Evolutionary conservation across 2,329 filamentous ascomycete genomes (phyloP).

Genomic region (Boeremia exigua): DNA sequence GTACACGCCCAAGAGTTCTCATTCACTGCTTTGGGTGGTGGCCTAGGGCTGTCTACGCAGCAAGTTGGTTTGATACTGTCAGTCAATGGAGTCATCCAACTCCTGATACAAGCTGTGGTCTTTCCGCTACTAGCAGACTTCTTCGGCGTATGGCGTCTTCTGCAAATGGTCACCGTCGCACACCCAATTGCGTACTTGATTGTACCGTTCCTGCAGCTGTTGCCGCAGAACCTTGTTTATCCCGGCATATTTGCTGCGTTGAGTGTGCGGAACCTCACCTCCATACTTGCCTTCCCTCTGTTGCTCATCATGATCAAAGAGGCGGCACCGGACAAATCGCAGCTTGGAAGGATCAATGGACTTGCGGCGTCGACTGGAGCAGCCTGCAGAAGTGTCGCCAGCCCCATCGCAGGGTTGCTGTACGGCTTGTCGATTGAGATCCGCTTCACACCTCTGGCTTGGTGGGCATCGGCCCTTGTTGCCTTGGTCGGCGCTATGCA

Average conservation of each 20-base stretch:
- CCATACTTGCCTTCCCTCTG: constrained; percentile 72
- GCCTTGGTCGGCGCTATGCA: constrained; percentile 64
- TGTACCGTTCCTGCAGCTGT: constrained; percentile 69
- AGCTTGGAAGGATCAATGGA: constrained; percentile 74
- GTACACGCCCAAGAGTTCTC: constrained; percentile 38
- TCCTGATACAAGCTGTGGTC: constrained; percentile 74
- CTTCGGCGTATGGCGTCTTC: constrained; percentile 71
- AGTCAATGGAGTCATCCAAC: constrained; percentile 72
- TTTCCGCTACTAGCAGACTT: constrained; percentile 69
- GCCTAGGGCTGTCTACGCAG: constrained; percentile 69
- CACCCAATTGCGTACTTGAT: constrained; percentile 73
- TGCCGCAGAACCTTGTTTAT: constrained; percentile 62
- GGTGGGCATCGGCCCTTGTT: constrained; percentile 65
- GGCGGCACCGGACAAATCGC: constrained; percentile 66
- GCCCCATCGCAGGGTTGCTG: constrained; percentile 70
- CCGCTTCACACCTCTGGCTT: constrained; percentile 66
- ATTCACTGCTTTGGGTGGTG: constrained; percentile 57
- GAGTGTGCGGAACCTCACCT: constrained; percentile 69
- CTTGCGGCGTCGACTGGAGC: constrained; percentile 75
- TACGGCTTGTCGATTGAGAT: constrained; percentile 67
- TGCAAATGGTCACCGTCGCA: constrained; percentile 68
- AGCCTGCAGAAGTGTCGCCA: constrained; percentile 71
- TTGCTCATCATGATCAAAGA: constrained; percentile 76
- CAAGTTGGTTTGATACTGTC: constrained; percentile 73
- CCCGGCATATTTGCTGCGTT: constrained; percentile 70